Conservation (phyloP, 139 green algal genomes). For the Coelastrella sp. region DNA sequence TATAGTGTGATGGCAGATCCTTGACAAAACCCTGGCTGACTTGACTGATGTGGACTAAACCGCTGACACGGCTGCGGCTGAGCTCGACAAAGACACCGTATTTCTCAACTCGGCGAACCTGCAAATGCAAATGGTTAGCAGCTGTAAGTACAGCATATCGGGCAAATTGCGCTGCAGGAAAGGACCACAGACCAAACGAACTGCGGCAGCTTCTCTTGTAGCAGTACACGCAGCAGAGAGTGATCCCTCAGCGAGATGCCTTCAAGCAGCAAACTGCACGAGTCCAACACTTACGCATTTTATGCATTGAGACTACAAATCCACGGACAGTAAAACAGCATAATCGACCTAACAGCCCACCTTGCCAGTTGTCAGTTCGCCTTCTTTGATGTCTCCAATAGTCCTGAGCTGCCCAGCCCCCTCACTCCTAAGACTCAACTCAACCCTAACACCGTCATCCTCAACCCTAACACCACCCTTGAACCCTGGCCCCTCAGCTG, state of each 20-base stretch:
- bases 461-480: not conserved
- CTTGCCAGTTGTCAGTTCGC: slow-evolving; percentile 31
- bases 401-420: not conserved
- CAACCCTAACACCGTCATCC: slow-evolving; percentile 61
- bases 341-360: not conserved
- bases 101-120: slow-evolving; percentile 78
- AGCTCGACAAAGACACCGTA: slow-evolving; percentile 95
- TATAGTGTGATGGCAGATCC: slow-evolving; percentile 67
- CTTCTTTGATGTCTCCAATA: slow-evolving; percentile 24
- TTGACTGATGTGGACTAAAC: slow-evolving; percentile 79
- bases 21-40: slow-evolving; percentile 54
- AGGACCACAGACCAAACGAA: too few relatives aligned
- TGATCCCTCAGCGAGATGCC: not conserved
- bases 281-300: too few relatives aligned
- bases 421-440: slow-evolving; percentile 73
- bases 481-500: not conserved
- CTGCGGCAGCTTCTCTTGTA: not conserved
- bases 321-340: not conserved
- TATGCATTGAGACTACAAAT: not conserved
- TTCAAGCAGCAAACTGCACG: not conserved
- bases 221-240: not conserved
- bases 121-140: not conserved
- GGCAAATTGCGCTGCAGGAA: too few relatives aligned
- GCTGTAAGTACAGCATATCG: too few relatives aligned
- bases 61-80: slow-evolving; percentile 58